These are phyloP conservation scores for Saccharomyces hybrid DNA, from an alignment of 1,139 yeast species.

Conservation along the genomic window DNA sequence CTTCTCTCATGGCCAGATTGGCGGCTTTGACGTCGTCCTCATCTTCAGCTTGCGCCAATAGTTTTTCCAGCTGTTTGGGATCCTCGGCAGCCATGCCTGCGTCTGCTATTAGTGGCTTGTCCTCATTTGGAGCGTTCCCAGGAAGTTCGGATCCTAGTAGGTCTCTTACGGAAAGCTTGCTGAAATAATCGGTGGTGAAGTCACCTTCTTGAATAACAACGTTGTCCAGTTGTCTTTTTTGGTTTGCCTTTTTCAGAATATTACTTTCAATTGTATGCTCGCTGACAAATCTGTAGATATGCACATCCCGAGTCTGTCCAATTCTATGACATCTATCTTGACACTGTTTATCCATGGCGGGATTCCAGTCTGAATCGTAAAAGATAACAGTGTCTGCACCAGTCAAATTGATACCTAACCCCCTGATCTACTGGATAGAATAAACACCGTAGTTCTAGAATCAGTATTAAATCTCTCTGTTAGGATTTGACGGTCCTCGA, in stretches of 20 bases:
- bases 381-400: constrained; percentile 99
- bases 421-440: constrained; percentile 95
- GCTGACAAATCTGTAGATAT: constrained; percentile 89
- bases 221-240: constrained; percentile 88
- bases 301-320: constrained; percentile 97
- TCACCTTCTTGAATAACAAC: constrained; percentile 98
- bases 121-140: constrained; percentile 12
- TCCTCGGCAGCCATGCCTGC: constrained; percentile 27
- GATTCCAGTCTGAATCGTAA: constrained; percentile 99
- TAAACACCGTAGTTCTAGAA: constrained; percentile 79
- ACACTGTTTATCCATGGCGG: constrained; percentile 98
- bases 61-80: constrained; percentile 48
- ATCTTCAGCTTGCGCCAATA: constrained; percentile 89
- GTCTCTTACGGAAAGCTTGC: constrained; percentile 82
- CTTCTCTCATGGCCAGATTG: constrained; percentile 77
- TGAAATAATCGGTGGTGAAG: constrained; percentile 92
- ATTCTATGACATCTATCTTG: constrained; percentile 98
- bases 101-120: constrained; percentile 33
- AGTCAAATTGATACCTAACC: constrained; percentile 91
- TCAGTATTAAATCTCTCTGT: constrained; percentile 92
- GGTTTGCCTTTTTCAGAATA: constrained; percentile 88
- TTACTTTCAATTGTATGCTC: constrained; percentile 96
- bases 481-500: constrained; percentile 89
- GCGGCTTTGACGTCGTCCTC: constrained; percentile 95
- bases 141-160: constrained; percentile 53